A percentile compares a stretch with the other conserved stretches of the same genome.
Evolutionary conservation across 2,329 filamentous ascomycete genomes (phyloP).

Genomic region (Trichophyton mentagrophytes): DNA sequence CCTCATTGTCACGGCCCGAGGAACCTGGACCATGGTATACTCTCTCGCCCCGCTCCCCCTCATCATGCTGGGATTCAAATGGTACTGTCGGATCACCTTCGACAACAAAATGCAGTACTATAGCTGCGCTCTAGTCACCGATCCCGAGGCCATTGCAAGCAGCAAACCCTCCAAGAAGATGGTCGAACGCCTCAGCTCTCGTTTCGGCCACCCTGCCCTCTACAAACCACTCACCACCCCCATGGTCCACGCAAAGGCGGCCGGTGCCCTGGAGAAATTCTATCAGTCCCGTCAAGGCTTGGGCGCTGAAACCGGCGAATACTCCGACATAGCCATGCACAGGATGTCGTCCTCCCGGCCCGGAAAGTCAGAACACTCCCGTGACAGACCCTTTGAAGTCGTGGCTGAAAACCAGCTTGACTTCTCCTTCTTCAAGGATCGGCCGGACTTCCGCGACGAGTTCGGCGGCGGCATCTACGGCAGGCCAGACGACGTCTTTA

Average conservation of each 20-base stretch:
- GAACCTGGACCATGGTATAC: constrained; percentile 53
- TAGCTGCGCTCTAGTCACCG: constrained; percentile 49
- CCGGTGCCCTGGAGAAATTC: constrained; percentile 71
- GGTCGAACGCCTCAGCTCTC: constrained; percentile 55
- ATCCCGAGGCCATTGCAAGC: constrained; percentile 33
- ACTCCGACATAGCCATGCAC: constrained; percentile 71
- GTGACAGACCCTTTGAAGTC: constrained; percentile 68
- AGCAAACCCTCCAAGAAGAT: constrained; percentile 29
- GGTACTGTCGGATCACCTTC: constrained; percentile 63
- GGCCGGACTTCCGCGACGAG: constrained; percentile 74
- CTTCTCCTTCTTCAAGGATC: constrained; percentile 83
- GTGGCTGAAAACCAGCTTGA: constrained; percentile 78
- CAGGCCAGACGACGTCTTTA: constrained; percentile 33
- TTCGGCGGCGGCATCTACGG: constrained; percentile 59
- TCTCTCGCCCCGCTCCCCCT: constrained; percentile 63
- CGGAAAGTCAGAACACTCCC: constrained; percentile 36
- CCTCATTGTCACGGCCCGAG: constrained; percentile 59
- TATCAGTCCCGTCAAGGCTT: constrained; percentile 71
- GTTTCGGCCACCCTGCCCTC: constrained; percentile 81
- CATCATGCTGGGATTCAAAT: constrained; percentile 70
- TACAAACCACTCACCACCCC: constrained; percentile 83
- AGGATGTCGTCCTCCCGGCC: constrained; percentile 54
- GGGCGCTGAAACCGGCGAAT: constrained; percentile 35
- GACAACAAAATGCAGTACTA: constrained; percentile 74
- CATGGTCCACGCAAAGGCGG: constrained; percentile 86